phyloP scores from a whole-genome alignment of 2,329 filamentous ascomycete species.

The Domatiomyces globalis region DNA sequence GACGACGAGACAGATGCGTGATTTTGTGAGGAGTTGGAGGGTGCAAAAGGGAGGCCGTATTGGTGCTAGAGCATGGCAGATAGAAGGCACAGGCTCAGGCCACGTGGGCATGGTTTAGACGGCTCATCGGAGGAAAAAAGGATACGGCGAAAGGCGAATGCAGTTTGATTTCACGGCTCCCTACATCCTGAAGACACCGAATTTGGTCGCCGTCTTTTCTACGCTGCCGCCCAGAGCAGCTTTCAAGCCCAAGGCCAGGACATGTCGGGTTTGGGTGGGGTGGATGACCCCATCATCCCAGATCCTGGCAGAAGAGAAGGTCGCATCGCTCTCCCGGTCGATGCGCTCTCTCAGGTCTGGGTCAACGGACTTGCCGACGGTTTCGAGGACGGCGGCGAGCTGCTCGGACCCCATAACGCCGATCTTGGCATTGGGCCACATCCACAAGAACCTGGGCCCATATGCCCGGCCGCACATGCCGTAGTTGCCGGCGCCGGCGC shows the following conservation, averaged over 20 bases:
- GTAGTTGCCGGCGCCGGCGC: conserved; percentile 90
- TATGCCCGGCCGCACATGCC: conserved; percentile 96
- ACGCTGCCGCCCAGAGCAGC: conserved; percentile 57
- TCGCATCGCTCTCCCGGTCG: conserved; percentile 75
- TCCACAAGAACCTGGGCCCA: conserved; percentile 79
- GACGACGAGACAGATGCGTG: conserved; percentile 23
- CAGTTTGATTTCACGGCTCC: neutral
- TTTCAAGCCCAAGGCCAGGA: conserved; percentile 57
- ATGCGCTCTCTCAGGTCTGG: conserved; percentile 70
- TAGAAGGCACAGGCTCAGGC: neutral
- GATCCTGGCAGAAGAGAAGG: conserved; percentile 73
- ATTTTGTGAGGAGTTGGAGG: conserved; percentile 13
- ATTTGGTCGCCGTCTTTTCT: conserved; percentile 47
- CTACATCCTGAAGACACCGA: conserved; percentile 75
- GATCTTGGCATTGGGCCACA: conserved; percentile 95
- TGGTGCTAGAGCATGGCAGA: neutral
- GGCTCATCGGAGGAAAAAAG: too few species aligned
- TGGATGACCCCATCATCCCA: conserved; percentile 84
- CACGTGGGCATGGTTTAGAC: neutral
- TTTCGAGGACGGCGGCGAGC: conserved; percentile 82
- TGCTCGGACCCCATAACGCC: conserved; percentile 95
- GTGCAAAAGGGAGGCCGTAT: too few species aligned
- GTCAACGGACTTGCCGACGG: conserved; percentile 72
- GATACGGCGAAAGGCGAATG: too few species aligned
- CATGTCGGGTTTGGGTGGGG: conserved; percentile 58